Evolutionary conservation across 1,139 yeast genomes (phyloP), one percentile per base, ranked within the genome.

Genomic region (Pichia sp.): DNA sequence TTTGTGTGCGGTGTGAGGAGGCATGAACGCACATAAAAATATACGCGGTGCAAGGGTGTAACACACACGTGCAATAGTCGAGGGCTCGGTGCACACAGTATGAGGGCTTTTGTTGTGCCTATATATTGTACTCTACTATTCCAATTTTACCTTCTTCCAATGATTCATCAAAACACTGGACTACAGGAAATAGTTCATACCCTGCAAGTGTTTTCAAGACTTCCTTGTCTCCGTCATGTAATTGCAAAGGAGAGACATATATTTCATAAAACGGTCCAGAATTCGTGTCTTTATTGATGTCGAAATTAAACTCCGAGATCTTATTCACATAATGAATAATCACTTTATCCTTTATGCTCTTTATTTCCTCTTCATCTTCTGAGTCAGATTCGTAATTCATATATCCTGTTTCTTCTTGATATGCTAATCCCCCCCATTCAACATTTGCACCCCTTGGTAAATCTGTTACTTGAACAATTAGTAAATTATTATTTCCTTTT

Each of bases 401-500:
- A 7, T 9, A 37, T 3, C 24, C 40, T 2, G 24, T 35, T 12
- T 35, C 39, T 23, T 44, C 47, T 15, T 71, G 71, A 55, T 69
- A 78, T 8, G 78, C 64, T 7, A 74, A 56, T 1, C 89, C 90
- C 39, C 85, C 78, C 94, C 96, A 87, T 67, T 90, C 97, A 20
- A 85, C 76, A 15, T 64, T 60, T 0, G 96, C 94, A 35, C 72
- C 72, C 43, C 78, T 77, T 1, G 97, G 97, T 44, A 92, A 68
- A 26, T 68, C 72, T 1, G 69, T 65, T 0, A 88, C 87, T 53
- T 76, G 73, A 1, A 79, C 86, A 7, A 85, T 70, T 11, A 79
- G 59, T 45, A 83, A 61, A 30, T 67, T 63, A 25, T 64, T 60
- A 13, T 36, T 42, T 2, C 40, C 38, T 3, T 52, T 43, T 7